Evolutionary conservation across 2,329 filamentous ascomycete species (phyloP).

Genomic region (Didymella pomorum): DNA sequence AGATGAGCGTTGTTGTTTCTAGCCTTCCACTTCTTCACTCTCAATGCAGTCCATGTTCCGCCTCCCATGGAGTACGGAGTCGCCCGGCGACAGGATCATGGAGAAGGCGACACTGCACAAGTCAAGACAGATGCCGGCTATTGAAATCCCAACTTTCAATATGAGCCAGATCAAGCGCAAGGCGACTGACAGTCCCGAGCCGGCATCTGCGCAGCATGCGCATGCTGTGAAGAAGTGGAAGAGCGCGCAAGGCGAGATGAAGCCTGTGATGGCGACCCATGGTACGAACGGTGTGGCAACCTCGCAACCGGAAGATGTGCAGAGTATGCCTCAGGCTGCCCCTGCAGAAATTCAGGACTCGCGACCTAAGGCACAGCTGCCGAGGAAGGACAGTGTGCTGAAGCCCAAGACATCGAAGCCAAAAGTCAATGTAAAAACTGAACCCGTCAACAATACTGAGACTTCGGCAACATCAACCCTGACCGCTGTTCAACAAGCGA

Average conservation of each 20-base stretch:
- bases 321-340: conserved; percentile 30
- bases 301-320: conserved; percentile 24
- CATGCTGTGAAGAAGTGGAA: conserved; percentile 53
- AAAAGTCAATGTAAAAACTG: conserved; percentile 33
- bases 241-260: conserved; percentile 45
- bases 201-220: conserved; percentile 40
- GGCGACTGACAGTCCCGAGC: conserved; percentile 59
- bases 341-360: conserved; percentile 35
- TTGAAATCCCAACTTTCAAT: conserved; percentile 54
- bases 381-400: conserved; percentile 40
- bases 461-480: conserved; percentile 40
- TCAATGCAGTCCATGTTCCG: conserved; percentile 62
- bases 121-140: conserved; percentile 54
- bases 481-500: conserved; percentile 70
- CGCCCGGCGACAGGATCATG: conserved; percentile 54
- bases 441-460: conserved; percentile 32
- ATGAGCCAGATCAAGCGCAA: conserved; percentile 67
- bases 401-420: conserved; percentile 40
- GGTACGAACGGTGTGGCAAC: conserved; percentile 25
- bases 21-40: conserved; percentile 46
- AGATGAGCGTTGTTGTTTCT: conserved; percentile 51
- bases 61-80: conserved; percentile 58
- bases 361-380: conserved; percentile 41
- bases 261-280: conserved; percentile 29
- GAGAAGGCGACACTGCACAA: conserved; percentile 54